Evolutionary conservation across 2,329 filamentous ascomycete genomes (phyloP), one percentile per base, ranked within the genome.

Genomic region (Hirsutella thompsonii): DNA sequence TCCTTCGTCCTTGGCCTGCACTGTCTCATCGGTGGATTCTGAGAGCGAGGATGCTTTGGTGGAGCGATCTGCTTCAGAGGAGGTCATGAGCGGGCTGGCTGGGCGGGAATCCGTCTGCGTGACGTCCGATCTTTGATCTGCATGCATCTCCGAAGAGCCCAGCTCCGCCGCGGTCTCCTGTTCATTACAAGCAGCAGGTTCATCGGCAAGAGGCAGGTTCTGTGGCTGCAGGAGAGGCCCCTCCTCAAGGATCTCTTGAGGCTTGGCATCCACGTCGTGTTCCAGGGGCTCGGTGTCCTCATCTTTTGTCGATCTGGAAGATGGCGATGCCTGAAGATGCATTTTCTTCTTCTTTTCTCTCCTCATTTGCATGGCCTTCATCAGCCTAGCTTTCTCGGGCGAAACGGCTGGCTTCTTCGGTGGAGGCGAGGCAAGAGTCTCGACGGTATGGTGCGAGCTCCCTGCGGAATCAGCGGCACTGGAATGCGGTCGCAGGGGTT

Each of bases 321-420:
- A 30, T 4, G 34, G 13, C n/a, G 32, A 18, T 34, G 23, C 23
- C 23, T 34, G 32, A 16, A 34, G n/a, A 34, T 30, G 42, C 44
- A 42, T 23, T 60, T 63, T 66, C 56, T 66, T 79, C 59, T 87
- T 88, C 62, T 83, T 87, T 61, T 93, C 92, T 40, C 90, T 76
- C 40, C 90, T 76, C 50, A 95, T 62, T 60, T 95, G 84, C 64
- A 95, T 73, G 8, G 92, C 92, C 64, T 93, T 95, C 85, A 94
- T 89, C 47, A 98, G 68, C 41, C 92, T 75, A 45, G 85, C 79
- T 64, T 93, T 96, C 59, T 98, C 92, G 1, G 86, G 85, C 1
- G 86, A 87, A 53, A 93, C 82, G 58, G 69, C 52, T 59, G 63
- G 61, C 50, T 64, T 65, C 30, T 51, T 49, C 5, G 68, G 60